Evolutionary conservation across 75 land plant genomes (phyloP).

Genomic region (Cunninghamia lanceolata): DNA sequence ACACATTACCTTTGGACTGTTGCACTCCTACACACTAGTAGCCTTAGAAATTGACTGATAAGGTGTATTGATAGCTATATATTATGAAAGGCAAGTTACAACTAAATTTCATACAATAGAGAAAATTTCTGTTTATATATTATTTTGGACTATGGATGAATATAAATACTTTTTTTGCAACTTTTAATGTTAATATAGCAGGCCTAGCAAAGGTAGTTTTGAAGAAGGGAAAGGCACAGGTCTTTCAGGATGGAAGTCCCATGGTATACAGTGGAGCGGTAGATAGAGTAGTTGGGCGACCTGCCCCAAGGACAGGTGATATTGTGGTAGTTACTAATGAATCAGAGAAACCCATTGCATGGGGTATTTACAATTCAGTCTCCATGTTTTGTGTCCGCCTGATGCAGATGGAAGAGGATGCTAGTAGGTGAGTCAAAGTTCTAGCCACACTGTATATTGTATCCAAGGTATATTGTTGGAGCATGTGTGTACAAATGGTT

Average conservation of each 20-base stretch:
- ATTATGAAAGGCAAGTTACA: not conserved
- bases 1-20: not conserved
- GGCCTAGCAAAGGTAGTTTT: slow-evolving; percentile 87
- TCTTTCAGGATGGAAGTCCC: slow-evolving; percentile 83
- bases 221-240: slow-evolving; percentile 89
- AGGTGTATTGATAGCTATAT: not conserved
- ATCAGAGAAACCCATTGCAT: slow-evolving; percentile 82
- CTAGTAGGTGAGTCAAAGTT: slow-evolving; percentile 38
- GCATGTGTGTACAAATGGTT: not conserved
- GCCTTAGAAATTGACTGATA: not conserved
- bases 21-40: not conserved
- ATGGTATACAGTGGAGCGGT: slow-evolving; percentile 99
- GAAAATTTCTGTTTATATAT: not conserved
- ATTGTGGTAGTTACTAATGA: slow-evolving; percentile 88
- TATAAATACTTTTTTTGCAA: not conserved
- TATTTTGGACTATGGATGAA: not conserved
- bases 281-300: slow-evolving; percentile 84
- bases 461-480: not conserved
- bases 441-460: not conserved
- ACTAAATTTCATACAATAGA: not conserved
- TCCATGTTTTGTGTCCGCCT: slow-evolving; percentile 95
- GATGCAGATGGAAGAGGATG: slow-evolving; percentile 95
- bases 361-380: slow-evolving; percentile 96
- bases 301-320: slow-evolving; percentile 88
- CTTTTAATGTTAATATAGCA: slow-evolving; percentile 8